phyloP scores from a whole-genome alignment of 768 basidiomycete genomes.

The Trametes cingulata region DNA sequence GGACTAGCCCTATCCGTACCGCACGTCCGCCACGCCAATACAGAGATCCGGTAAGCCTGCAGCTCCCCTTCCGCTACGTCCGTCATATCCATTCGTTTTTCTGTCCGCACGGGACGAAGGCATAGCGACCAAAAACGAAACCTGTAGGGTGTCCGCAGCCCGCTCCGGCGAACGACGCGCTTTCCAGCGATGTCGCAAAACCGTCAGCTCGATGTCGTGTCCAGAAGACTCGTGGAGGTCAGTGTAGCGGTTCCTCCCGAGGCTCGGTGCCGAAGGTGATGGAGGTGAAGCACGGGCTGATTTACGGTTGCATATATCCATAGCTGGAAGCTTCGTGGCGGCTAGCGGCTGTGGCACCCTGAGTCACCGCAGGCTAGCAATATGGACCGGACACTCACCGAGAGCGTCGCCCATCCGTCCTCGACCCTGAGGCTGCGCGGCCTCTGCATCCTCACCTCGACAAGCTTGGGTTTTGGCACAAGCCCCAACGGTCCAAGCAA shows the following conservation, averaged over 20 bases:
- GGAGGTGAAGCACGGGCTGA: too few relatives aligned
- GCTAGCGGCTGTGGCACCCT: neutral
- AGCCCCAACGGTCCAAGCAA: neutral
- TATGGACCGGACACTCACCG: neutral
- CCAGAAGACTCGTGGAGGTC: neutral
- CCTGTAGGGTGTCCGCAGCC: neutral
- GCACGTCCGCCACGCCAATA: neutral
- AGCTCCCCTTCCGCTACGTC: neutral
- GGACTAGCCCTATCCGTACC: neutral
- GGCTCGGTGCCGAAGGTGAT: too few relatives aligned
- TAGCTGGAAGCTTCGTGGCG: neutral
- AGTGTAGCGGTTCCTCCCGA: neutral
- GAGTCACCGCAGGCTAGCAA: neutral
- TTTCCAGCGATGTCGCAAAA: neutral
- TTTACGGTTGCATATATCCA: neutral
- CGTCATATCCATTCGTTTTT: neutral
- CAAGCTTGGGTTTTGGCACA: neutral
- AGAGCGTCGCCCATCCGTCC: neutral
- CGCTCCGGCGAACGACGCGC: neutral
- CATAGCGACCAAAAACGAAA: constrained; percentile 4
- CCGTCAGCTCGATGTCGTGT: too few relatives aligned
- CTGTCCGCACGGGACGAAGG: neutral
- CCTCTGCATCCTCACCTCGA: neutral
- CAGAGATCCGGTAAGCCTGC: neutral
- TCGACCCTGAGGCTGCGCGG: too few relatives aligned